Base-by-base conservation (phyloP, 2,329 filamentous ascomycete species). In the Botrytis aclada region DNA sequence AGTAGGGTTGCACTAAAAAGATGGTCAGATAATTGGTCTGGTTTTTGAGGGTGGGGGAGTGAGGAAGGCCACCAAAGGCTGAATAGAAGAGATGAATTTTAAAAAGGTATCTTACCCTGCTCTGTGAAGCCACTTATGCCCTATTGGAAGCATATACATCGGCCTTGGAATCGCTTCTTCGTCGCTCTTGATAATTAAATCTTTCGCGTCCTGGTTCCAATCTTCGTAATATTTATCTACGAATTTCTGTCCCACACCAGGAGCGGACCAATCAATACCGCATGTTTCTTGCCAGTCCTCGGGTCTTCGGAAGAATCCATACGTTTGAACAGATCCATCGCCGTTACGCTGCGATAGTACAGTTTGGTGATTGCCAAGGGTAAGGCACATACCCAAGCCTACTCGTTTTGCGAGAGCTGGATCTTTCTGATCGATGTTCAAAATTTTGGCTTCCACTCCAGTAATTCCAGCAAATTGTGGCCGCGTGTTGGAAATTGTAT, bases 1-100 rank as follows among this genome's bases (percentile, higher is more conserved):
- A 86, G 76, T 43, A 87, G 77, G 2, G 85, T 85, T 22, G 84
- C 78, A 7, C 84, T 84, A 22, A 78, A 75, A 32, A 78, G 6
- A 74, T 39, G 79, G 73, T 84, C 84, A 86, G 67, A 32, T 41
- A n/a, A 66, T 39, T 37, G 18, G 4, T 41, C 32, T 43, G 5
- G 18, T 25, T 32, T 62, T 39, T 41, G 45, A 20, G 37, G 25
- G 14, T 8, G 32, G 20, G 65, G 41, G 5, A 51, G 43, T 37
- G 45, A 43, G 54, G 56, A 69, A 65, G 63, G 65, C 56, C 22
- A 25, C n/a, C 47, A 62, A 65, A 66, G 43, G 65, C 65, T 43
- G 60, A 72, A 25, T 67, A 63, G 12, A 74, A 45, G 61, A 66
- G 32, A 54, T 25, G 29, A 45, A 69, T 60, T 60, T 29, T 2